Evolutionary conservation across 1,139 yeast species (phyloP).

Genomic region (Suhomyces coccinellae): DNA sequence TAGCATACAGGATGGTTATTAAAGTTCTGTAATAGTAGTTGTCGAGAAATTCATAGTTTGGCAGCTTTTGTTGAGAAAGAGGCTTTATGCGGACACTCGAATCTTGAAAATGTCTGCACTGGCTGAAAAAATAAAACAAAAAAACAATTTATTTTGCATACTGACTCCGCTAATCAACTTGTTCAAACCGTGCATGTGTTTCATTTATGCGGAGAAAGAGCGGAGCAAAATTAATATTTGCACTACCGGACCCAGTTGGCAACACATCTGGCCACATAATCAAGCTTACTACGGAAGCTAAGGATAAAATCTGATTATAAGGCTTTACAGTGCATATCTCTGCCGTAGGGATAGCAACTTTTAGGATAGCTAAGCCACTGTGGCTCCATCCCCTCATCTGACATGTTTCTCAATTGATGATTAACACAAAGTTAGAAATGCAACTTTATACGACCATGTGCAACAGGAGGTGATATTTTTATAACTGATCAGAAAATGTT

Average conservation of each 20-base stretch:
- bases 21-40: not conserved
- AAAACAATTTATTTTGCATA: not conserved
- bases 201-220: not conserved
- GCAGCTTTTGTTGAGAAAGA: not conserved
- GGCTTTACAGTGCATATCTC: not conserved
- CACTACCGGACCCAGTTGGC: not conserved
- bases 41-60: not conserved
- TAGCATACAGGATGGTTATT: not conserved
- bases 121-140: not conserved
- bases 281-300: not conserved
- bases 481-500: no score
- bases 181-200: not conserved
- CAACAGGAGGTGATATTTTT: no score
- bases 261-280: not conserved
- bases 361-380: not conserved
- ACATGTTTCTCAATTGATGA: not conserved
- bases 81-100: conserved; percentile 3
- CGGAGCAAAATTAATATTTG: not conserved
- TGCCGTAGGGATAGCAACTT: not conserved
- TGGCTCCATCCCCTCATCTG: not conserved
- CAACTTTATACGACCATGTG: not conserved
- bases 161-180: not conserved
- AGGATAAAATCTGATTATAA: not conserved
- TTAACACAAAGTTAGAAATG: not conserved
- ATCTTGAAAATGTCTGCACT: not conserved